Base-by-base conservation (phyloP, 2,329 filamentous ascomycete species). In the Exophiala sideris region DNA sequence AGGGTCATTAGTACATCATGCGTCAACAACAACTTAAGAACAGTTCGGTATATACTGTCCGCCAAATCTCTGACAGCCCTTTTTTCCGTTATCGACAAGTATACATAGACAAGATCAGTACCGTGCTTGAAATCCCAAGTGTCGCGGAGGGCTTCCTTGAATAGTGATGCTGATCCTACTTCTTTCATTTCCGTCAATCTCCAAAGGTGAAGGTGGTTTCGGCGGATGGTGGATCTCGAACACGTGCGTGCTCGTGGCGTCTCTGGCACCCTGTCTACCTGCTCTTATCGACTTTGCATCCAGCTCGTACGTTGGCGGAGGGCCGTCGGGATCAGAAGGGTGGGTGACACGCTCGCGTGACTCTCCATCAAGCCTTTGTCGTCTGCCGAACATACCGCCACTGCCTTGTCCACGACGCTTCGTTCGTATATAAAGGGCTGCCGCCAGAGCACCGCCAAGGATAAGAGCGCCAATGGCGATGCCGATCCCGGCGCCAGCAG, bases 391-490 rank as follows among this genome's bases (percentile, higher is more conserved):
- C 39, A 50, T 36, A 8, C 35, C 29, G n/a, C 21, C 21, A 10
- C 35, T 18, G 10, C 21, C 21, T 12, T 36, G 47, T 45, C 54
- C 52, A n/a, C 47, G 52, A n/a, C 54, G 45, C 39, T 48, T 57
- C 8, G 21, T 56, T 11, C 58, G 57, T 7, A 58, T 39, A 24
- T 54, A 54, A 7, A 62, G 45, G 14, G 54, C 60, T 16, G 42
- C 33, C 12, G 47, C 45, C 21, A 63, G 52, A 29, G 47, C 52
- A 2, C 44, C 45, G 11, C 59, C 57, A n/a, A 61, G 54, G 5
- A 58, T 12, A 5, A 62, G 7, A 16, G 56, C 60, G 9, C 52
- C 59, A n/a, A 63, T 51, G n/a, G 41, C 52, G 16, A 63, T 61
- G 5, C 61, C 61, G 34, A 60, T 55, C 3, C 58, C 54, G 9